phyloP scores from a whole-genome alignment of 208 protist species.

The Trypanosoma boissoni region DNA sequence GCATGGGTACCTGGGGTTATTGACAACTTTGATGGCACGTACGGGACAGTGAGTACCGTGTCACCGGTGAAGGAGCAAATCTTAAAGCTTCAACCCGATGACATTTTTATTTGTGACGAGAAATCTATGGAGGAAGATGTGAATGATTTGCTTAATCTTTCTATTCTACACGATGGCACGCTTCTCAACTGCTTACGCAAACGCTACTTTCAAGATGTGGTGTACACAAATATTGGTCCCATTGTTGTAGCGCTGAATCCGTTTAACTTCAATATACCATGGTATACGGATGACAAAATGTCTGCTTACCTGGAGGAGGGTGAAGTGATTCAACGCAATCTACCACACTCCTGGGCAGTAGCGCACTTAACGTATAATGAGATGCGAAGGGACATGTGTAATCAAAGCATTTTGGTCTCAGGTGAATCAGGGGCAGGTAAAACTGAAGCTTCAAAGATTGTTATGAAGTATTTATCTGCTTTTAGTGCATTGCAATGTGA shows the following conservation, averaged over 20 bases:
- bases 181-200: conserved; percentile 25
- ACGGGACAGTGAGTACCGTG: conserved; percentile 13
- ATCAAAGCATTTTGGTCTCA: conserved; percentile 44
- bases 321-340: conserved; percentile 28
- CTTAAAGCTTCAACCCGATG: conserved; percentile 21
- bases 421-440: conserved; percentile 55
- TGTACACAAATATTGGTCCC: conserved; percentile 51
- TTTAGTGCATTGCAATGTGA: conserved; percentile 22
- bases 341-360: conserved; percentile 39
- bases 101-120: conserved; percentile 32
- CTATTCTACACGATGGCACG: conserved; percentile 37
- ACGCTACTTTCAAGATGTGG: conserved; percentile 38
- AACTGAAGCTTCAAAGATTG: conserved; percentile 37
- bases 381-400: conserved; percentile 23
- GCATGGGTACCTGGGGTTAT: conserved; percentile 28
- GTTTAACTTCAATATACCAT: conserved; percentile 51
- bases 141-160: conserved; percentile 38
- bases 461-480: conserved; percentile 36
- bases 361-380: conserved; percentile 41
- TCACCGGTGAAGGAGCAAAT: conserved; percentile 21
- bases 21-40: conserved; percentile 30
- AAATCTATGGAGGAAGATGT: conserved; percentile 26
- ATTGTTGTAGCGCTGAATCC: conserved; percentile 46
- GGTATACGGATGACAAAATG: conserved; percentile 42
- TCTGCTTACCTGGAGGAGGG: conserved; percentile 33